A percentile compares a stretch with the other conserved stretches of the same genome.
These are phyloP conservation scores for Camillea tinctor DNA, from an alignment of 2,329 filamentous ascomycete species.

Conservation along the genomic window DNA sequence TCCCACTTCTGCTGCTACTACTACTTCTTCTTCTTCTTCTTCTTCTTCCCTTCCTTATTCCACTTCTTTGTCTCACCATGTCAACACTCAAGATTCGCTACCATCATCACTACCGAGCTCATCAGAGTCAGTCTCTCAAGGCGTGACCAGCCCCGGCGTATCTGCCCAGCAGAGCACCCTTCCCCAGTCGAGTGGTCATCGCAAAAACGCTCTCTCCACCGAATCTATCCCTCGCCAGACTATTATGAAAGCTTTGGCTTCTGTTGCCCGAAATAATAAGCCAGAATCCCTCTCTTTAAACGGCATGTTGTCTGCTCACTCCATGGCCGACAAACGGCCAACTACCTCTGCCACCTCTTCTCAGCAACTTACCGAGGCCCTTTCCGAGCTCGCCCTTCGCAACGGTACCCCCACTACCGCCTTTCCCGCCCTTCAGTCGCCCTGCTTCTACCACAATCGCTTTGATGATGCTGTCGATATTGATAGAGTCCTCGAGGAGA, in stretches of 20 bases:
- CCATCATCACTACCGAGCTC: conserved; percentile 2
- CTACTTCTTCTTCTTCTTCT: neutral
- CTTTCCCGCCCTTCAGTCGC: conserved; percentile 76
- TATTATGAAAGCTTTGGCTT: conserved; percentile 78
- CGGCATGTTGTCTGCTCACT: conserved; percentile 54
- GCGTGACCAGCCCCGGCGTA: conserved; percentile 22
- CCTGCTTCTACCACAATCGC: conserved; percentile 96
- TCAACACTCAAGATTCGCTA: conserved; percentile 14
- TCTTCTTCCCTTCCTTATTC: conserved; percentile 10
- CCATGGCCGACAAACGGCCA: conserved; percentile 32
- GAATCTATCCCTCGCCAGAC: conserved; percentile 75
- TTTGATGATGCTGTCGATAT: conserved; percentile 97
- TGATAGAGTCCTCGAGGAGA: conserved; percentile 91
- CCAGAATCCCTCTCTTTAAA: conserved; percentile 63
- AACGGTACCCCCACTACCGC: conserved; percentile 46
- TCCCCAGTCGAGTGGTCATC: conserved; percentile 35
- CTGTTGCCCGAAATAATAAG: conserved; percentile 58
- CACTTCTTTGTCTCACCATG: conserved; percentile 22
- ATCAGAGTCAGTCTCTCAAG: conserved; percentile 25
- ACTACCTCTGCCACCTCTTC: conserved; percentile 48
- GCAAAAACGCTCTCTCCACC: conserved; percentile 54
- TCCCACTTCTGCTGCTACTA: conserved; percentile 5
- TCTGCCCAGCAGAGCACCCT: conserved; percentile 28
- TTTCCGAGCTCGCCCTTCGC: conserved; percentile 51
- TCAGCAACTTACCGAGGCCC: conserved; percentile 62